phyloP scores from a whole-genome alignment of 169 alveolate species.

The Cyclospora cayetanensis region DNA sequence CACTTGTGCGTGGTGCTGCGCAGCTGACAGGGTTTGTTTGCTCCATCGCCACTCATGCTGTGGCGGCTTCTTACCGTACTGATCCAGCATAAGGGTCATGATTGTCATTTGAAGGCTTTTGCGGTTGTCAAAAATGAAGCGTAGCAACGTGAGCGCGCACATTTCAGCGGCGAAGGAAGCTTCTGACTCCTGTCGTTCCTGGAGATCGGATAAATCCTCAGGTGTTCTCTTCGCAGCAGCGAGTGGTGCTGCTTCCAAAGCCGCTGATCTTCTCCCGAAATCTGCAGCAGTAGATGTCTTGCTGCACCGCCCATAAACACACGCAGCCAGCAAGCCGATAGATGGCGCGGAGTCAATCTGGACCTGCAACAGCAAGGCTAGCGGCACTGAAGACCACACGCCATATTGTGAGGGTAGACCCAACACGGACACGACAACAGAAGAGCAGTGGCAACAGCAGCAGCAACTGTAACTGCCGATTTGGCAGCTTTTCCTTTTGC shows the following conservation, averaged over 20 bases:
- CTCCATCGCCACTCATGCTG: no score
- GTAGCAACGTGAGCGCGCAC: background rate
- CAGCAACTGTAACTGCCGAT: conserved; percentile 20
- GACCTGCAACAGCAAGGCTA: background rate
- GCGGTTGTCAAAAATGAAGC: conserved; percentile 6
- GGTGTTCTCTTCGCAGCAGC: no score
- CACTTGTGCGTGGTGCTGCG: background rate
- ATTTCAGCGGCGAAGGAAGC: background rate
- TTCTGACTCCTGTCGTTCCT: background rate
- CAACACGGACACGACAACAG: background rate
- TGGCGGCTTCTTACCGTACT: conserved; percentile 21
- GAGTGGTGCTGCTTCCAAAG: background rate
- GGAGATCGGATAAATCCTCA: no score
- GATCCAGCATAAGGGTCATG: conserved; percentile 12
- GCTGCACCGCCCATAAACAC: no score
- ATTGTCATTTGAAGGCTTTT: background rate
- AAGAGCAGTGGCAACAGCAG: background rate
- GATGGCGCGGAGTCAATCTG: background rate
- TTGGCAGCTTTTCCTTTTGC: background rate
- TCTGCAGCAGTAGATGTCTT: no score
- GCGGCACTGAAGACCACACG: background rate
- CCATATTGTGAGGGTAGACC: no score
- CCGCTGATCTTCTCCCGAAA: no score
- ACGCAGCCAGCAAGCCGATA: background rate
- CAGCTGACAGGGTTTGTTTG: no score